phyloP scores from a whole-genome alignment of 2,329 filamentous ascomycete species.

The Coleophoma cylindrospora region DNA sequence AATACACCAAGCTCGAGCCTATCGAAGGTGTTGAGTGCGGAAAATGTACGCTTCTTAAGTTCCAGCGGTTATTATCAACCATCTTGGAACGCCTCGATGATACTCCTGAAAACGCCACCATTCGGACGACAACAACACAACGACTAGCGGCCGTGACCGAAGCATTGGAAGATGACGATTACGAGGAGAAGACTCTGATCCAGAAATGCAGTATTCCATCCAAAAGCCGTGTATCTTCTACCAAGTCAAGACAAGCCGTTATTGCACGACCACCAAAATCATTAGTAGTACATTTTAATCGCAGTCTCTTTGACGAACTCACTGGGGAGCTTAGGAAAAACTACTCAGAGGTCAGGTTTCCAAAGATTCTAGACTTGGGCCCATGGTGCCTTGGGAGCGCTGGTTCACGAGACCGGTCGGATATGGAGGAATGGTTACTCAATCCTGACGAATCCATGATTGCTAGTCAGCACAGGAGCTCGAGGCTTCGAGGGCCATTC shows the following conservation, averaged over 20 bases:
- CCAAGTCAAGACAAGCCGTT: slow-evolving; percentile 86
- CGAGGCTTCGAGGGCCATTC: slow-evolving; percentile 49
- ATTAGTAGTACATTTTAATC: slow-evolving; percentile 82
- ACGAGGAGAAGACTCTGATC: slow-evolving; percentile 61
- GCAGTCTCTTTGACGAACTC: slow-evolving; percentile 82
- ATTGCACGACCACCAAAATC: slow-evolving; percentile 78
- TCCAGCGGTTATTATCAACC: slow-evolving; percentile 40
- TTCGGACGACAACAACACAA: slow-evolving; percentile 31
- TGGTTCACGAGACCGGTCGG: slow-evolving; percentile 15
- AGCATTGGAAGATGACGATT: slow-evolving; percentile 75
- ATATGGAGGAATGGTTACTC: slow-evolving; percentile 63
- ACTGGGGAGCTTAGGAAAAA: slow-evolving; percentile 83
- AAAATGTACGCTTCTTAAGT: slow-evolving; percentile 76
- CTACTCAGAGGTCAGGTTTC: slow-evolving; percentile 72
- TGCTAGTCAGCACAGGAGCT: slow-evolving; percentile 44
- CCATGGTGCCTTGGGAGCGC: slow-evolving; percentile 77
- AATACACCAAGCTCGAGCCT: slow-evolving; percentile 77
- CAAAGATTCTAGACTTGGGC: slow-evolving; percentile 66
- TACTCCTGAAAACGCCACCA: slow-evolving; percentile 10
- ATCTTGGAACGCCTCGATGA: slow-evolving; percentile 37
- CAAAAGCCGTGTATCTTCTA: slow-evolving; percentile 67
- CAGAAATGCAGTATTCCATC: slow-evolving; percentile 62
- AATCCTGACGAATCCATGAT: slow-evolving; percentile 72
- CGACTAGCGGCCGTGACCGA: slow-evolving; percentile 63
- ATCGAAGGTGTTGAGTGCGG: slow-evolving; percentile 89